These are phyloP conservation scores for Cryphonectria nitschkei DNA, from an alignment of 2,329 filamentous ascomycete genomes.

Conservation along the genomic window DNA sequence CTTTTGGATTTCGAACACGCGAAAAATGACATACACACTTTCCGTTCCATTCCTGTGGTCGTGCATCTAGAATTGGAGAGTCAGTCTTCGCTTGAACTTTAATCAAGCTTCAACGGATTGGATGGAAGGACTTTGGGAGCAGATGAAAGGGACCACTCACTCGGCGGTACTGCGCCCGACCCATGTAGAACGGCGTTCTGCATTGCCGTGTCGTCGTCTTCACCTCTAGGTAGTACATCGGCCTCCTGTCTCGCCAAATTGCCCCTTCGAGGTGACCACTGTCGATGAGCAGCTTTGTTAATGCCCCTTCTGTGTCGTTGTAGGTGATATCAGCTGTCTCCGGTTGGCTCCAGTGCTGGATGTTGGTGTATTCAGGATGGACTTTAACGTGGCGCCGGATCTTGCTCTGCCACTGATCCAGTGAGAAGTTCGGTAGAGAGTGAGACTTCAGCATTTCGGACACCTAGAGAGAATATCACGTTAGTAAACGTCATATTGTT, in stretches of 20 bases:
- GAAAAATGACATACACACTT: conserved; percentile 45
- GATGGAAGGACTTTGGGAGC: neutral
- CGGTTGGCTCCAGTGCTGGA: conserved; percentile 43
- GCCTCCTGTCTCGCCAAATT: conserved; percentile 36
- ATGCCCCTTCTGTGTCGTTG: conserved; percentile 38
- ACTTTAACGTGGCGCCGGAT: conserved; percentile 46
- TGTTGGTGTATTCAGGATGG: conserved; percentile 45
- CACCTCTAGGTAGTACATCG: conserved; percentile 54
- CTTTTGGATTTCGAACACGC: conserved; percentile 44
- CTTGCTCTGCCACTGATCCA: conserved; percentile 51
- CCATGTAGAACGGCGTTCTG: conserved; percentile 51
- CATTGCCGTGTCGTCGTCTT: conserved; percentile 49
- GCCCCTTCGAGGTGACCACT: conserved; percentile 38
- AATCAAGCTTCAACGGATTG: too few species aligned
- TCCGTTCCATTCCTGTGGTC: conserved; percentile 14
- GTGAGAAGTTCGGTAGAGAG: conserved; percentile 40
- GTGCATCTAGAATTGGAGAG: conserved; percentile 33
- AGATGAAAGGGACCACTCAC: conserved; percentile 37
- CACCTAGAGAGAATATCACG: conserved; percentile 34
- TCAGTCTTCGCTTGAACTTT: neutral
- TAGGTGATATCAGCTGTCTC: conserved; percentile 56
- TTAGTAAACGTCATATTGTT: neutral
- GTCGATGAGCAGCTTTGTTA: conserved; percentile 42
- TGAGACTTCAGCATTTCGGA: conserved; percentile 43
- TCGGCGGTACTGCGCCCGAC: conserved; percentile 46